phyloP scores from a whole-genome alignment of 805 yeast genomes.

The Nakazawaea wyomingensis region DNA sequence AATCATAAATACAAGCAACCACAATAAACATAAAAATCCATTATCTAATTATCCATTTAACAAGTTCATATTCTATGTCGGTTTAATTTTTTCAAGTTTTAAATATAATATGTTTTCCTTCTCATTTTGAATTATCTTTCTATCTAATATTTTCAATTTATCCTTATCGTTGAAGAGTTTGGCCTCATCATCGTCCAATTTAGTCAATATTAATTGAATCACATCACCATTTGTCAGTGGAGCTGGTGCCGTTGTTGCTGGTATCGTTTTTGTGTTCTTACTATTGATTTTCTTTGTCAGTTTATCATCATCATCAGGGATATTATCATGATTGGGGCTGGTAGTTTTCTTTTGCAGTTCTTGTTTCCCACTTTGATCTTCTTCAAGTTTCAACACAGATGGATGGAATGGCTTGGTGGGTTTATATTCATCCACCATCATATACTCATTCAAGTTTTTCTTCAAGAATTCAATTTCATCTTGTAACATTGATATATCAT shows the following conservation, averaged over 20 bases:
- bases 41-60: neutral
- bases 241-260: neutral
- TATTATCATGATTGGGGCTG: no score
- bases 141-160: slow-evolving; percentile 1
- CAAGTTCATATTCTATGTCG: no score
- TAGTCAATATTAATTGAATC: slow-evolving; percentile 8
- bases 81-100: slow-evolving; percentile 6
- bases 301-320: no score
- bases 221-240: neutral
- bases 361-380: no score
- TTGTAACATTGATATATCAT: slow-evolving; percentile 66
- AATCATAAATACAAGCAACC: no score
- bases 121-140: slow-evolving; percentile 1
- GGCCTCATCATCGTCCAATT: slow-evolving; percentile 7
- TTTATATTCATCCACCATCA: slow-evolving; percentile 42
- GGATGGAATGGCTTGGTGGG: slow-evolving; percentile 45
- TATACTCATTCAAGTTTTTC: slow-evolving; percentile 38
- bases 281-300: no score
- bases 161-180: slow-evolving; percentile 1
- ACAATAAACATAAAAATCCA: no score
- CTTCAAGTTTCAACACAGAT: slow-evolving; percentile 33
- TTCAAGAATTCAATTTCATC: slow-evolving; percentile 60
- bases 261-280: neutral
- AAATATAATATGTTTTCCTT: slow-evolving; percentile 1
- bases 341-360: no score